Evolutionary conservation across 352 stramenopile genomes (phyloP), one percentile per base, ranked within the genome.

Genomic region (Pythium aquatile): DNA sequence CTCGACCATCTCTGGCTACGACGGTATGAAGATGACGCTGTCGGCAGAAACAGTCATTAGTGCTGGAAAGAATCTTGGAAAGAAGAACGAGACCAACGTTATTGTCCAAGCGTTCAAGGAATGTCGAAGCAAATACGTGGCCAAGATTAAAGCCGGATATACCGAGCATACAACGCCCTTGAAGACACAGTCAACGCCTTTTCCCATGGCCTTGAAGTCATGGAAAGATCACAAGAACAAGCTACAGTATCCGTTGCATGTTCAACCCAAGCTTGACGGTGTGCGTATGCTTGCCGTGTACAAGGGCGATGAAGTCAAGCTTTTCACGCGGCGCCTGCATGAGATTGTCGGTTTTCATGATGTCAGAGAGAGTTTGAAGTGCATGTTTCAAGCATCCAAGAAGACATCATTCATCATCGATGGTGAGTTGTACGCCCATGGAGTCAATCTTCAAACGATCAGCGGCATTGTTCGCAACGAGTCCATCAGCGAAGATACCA

Each of bases 221-320:
- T 51, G 44, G 44, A 51, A 51, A n/a, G 44, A 51, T 20, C 44
- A 51, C 17, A 51, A 51, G 44, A 5, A 10, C 44, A 51, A 51
- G 44, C 44, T 51, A 5, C 9, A 51, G 17, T 51, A 51, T n/a
- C 44, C 44, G 6, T 5, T 51, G 17, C 26, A 24, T n/a, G 17
- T 51, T 51, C 44, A 51, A 51, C 44, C 44, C 6, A 51, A 51
- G 44, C 44, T 51, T n/a, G 44, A 51, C 44, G 44, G 44, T 20
- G 17, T 51, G 8, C 44, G 44, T 20, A 51, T 51, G 44, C 44
- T 51, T 20, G 44, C 44, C 11, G 8, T 20, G 17, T 24, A 24
- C 44, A 20, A 51, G 17, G 44, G 26, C 44, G 44, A n/a, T 20
- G 44, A 20, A 20, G 17, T 51, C 8, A 51, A 10, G 17, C 5